Percentiles rank a stretch among this genome's conserved stretches.
Conservation (phyloP, 2,329 filamentous ascomycete species). For the Botryotinia narcissicola region DNA sequence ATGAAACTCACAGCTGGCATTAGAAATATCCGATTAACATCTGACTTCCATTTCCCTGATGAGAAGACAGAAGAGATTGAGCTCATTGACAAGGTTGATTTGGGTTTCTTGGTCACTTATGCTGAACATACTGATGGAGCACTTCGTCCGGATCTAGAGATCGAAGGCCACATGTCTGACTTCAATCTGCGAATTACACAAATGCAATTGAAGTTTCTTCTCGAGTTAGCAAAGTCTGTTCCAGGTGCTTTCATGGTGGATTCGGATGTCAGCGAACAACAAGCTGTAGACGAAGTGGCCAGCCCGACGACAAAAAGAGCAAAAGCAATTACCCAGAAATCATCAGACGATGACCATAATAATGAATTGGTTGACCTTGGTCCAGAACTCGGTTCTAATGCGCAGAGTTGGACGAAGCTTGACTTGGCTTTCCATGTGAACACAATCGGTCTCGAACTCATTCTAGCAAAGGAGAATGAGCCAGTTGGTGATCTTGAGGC, state of each 20-base stretch:
- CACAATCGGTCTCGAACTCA: constrained; percentile 83
- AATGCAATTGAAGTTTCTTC: constrained; percentile 82
- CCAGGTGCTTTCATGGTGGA: constrained; percentile 83
- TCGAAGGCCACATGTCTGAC: constrained; percentile 89
- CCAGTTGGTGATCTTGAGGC: constrained; percentile 76
- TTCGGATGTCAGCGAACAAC: constrained; percentile 65
- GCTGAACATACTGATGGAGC: constrained; percentile 76
- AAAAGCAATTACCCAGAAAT: constrained; percentile 24
- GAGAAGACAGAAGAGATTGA: constrained; percentile 80
- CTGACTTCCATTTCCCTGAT: constrained; percentile 77
- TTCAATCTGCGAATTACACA: constrained; percentile 88
- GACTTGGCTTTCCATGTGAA: constrained; percentile 88
- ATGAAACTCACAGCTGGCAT: constrained; percentile 92
- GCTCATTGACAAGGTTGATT: constrained; percentile 94
- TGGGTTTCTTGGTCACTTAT: constrained; percentile 90
- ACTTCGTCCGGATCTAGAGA: constrained; percentile 84
- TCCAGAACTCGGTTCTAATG: constrained; percentile 67
- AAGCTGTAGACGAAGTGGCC: constrained; percentile 73
- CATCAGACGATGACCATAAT: constrained; percentile 36
- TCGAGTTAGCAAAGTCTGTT: constrained; percentile 84
- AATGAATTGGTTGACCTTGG: constrained; percentile 52
- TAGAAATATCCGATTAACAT: constrained; percentile 86
- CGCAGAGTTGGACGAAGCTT: constrained; percentile 84
- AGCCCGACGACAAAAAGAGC: constrained; percentile 41
- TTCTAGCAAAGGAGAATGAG: constrained; percentile 70